These are phyloP conservation scores for Phytopythium vexans DNA, from an alignment of 352 stramenopile species.

Conservation along the genomic window DNA sequence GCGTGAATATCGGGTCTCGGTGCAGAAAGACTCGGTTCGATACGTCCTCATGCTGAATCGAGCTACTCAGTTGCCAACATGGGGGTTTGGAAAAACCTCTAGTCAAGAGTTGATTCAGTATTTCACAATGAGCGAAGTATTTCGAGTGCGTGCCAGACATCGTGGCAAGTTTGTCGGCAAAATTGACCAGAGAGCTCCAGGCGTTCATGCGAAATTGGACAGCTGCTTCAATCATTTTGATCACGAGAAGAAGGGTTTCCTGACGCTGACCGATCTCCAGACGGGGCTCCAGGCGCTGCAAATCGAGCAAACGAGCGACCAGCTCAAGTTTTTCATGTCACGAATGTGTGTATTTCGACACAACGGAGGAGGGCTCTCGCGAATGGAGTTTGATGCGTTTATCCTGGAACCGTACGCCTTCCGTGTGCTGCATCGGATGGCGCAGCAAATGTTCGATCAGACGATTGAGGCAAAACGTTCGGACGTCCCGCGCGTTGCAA, in stretches of 20 bases:
- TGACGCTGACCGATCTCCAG: conserved; percentile 30
- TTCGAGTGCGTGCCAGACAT: conserved; percentile 39
- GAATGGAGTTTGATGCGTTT: conserved; percentile 81
- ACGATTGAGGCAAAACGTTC: conserved; percentile 7
- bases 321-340: conserved; percentile 34
- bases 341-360: conserved; percentile 46
- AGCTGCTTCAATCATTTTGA: conserved; percentile 69
- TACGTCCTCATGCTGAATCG: conserved; percentile 37
- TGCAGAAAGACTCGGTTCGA: conserved; percentile 26
- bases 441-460: conserved; percentile 26
- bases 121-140: conserved; percentile 24
- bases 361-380: conserved; percentile 24
- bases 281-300: conserved; percentile 41
- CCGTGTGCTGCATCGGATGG: conserved; percentile 31
- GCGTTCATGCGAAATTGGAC: conserved; percentile 35
- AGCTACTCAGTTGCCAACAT: not conserved
- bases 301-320: conserved; percentile 28
- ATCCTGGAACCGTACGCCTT: conserved; percentile 50
- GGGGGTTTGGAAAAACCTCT: not conserved
- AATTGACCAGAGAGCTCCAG: conserved; percentile 21
- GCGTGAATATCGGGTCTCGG: conserved; percentile 36
- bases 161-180: conserved; percentile 27
- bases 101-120: conserved; percentile 17
- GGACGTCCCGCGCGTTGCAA: conserved; percentile 35
- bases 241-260: conserved; percentile 41